Base-by-base conservation (phyloP, 2,329 filamentous ascomycete species). In the Alternaria sp. region DNA sequence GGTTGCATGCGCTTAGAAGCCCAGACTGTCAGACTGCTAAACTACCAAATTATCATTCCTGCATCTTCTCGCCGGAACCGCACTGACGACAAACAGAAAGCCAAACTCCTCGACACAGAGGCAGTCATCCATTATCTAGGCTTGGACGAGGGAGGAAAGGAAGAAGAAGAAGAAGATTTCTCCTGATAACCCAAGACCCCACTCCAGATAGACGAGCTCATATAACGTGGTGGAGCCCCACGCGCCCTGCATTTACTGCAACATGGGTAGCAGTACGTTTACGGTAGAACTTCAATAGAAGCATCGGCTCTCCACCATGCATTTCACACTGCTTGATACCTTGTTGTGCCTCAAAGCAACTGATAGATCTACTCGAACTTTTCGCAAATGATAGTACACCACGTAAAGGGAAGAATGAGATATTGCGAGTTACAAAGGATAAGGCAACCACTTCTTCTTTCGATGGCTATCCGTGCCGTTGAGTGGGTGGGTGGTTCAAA, bases 91-190 rank as follows among this genome's bases (percentile, higher is more conserved):
- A 19, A 15, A 60, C 63, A 81, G 77, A 80, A 78, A 68, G 57
- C 70, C 17, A 65, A 57, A 40, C 70, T 81, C 8, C 59, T 80
- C 17, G 68, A 79, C 54, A 75, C 74, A 12, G 69, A 76, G 25
- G 60, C 68, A 5, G 77, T 81, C 12, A 63, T 73, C 54, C 68
- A 67, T 12, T 81, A 81, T 58, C 70, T 81, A 0, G 75, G 74
- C n/a, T 61, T 79, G 43, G 62, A 58, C 44, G 68, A 61, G 56
- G 69, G 70, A 17, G 65, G 53, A 13, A 67, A 69, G 45, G 67
- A 72, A 6, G 74, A 70, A 30, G 69, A 77, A 30, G 69, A 77
- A 12, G 70, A 70, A 3, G 78, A 80, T 57, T 80, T 79, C 49
- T 75, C 68, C 23, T 80, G 53, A 75, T n/a, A 5, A 43, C 30